Evolutionary conservation across 2,329 filamentous ascomycete species (phyloP), one percentile per base, ranked within the genome.

Genomic region (Golovinomyces cichoracearum): DNA sequence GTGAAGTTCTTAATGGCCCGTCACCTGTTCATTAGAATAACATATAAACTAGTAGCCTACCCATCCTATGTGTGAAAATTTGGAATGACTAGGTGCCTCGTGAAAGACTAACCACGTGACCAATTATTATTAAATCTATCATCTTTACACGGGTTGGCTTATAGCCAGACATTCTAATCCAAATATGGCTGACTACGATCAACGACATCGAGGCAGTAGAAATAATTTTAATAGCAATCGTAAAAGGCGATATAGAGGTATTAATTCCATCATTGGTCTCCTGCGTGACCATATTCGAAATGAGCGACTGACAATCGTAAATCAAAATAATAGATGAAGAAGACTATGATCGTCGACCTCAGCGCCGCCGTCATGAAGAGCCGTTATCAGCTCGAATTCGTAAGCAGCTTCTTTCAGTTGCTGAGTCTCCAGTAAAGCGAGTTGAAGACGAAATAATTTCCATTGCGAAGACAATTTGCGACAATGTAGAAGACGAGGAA

Each of bases 401-500:
- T 55, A 80, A 79, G 59, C 81, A 88, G 63, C 71, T 93, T 45
- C 68, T 92, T 47, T 71, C 74, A 50, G 77, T 93, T 57, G 84
- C 83, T 52, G 85, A 93, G 65, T 84, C 81, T 57, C 78, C 82
- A 50, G 68, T 85, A 58, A 77, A 80, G 56, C 73, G 76, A 57
- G 82, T 80, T 62, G 76, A 85, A 58, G 83, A 92, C 55, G 83
- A 90, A 61, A 76, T 84, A 33, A 69, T 73, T 50, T 70, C 71
- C 47, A 79, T 92, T 57, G 83, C 82, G 27, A 81, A 78, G 57
- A 73, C 79, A 45, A 74, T 93, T 15, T 72, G 78, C 27, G 83
- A 93, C 41, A 80, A 92, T 63, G 81, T 80, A 60, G 85, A 92
- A n/a, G 81, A 92, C 60, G 76, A 79, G 55, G 80, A 85, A 55